These are phyloP conservation scores for Neurospora cerealis DNA, from an alignment of 495 filamentous ascomycete genomes.

Conservation along the genomic window DNA sequence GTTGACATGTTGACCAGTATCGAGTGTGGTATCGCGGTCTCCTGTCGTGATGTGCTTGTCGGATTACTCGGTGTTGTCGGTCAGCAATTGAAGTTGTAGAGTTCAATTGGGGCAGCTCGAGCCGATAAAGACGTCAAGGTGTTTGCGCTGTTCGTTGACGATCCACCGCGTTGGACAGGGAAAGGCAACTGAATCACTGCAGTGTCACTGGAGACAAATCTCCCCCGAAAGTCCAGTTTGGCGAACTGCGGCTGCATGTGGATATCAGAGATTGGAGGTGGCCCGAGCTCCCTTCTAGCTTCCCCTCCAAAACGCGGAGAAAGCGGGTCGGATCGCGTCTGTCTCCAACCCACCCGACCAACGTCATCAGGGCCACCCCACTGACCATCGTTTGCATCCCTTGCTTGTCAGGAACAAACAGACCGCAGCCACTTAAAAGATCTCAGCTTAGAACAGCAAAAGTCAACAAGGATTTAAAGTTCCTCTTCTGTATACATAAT, in stretches of 20 bases:
- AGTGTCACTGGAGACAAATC: slow-evolving; percentile 1
- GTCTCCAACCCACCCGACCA: not conserved
- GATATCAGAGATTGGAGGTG: slow-evolving; percentile 1
- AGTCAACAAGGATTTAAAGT: not conserved
- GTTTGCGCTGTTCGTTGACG: not conserved
- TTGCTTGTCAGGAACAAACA: not conserved
- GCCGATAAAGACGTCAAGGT: not conserved
- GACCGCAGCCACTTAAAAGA: not conserved
- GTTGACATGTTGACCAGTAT: not conserved
- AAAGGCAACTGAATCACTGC: not conserved
- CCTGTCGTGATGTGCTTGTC: not conserved
- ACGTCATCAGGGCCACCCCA: not conserved
- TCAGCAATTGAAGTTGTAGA: not conserved
- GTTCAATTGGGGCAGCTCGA: not conserved
- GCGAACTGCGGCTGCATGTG: slow-evolving; percentile 8
- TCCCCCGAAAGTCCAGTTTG: not conserved
- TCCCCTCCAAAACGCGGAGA: not conserved
- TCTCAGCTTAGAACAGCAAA: not conserved
- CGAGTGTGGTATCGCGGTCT: not conserved
- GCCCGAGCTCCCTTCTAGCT: slow-evolving; percentile 13
- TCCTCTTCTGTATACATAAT: not conserved
- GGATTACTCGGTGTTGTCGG: not conserved
- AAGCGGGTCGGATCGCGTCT: not conserved
- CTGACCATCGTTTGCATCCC: not conserved
- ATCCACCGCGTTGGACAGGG: not conserved